Evolutionary conservation across 2,329 filamentous ascomycete species (phyloP).

Genomic region (Pleoardoris graminearum): DNA sequence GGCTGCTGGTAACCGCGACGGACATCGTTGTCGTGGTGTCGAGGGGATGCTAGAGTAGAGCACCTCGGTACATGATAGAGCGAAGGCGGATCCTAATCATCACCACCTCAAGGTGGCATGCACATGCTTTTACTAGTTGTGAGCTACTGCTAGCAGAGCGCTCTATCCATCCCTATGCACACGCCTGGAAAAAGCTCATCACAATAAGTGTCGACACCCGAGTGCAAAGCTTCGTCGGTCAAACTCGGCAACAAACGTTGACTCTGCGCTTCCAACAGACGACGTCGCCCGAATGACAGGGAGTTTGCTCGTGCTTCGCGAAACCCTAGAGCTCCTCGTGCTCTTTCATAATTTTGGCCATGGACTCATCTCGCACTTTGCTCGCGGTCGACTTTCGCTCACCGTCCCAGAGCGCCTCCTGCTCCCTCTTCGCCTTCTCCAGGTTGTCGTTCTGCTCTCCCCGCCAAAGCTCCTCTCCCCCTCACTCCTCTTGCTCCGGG

Average conservation of each 20-base stretch:
- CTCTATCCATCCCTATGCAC: not conserved
- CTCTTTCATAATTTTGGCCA: not conserved
- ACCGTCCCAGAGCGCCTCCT: not conserved
- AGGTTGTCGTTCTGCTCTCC: not conserved
- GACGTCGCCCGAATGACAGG: not conserved
- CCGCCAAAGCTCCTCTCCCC: not conserved
- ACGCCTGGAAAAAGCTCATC: not conserved
- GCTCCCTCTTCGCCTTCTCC: not conserved
- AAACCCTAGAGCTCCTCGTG: too few relatives aligned
- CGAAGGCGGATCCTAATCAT: not conserved
- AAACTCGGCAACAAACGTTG: not conserved
- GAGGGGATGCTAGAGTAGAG: not conserved
- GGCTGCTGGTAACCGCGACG: not conserved
- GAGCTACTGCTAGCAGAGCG: not conserved
- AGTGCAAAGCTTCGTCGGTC: not conserved
- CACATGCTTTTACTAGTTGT: not conserved
- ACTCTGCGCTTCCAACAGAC: not conserved
- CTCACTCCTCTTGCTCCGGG: not conserved
- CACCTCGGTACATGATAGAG: not conserved
- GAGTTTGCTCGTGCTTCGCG: not conserved
- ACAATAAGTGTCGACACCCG: too few relatives aligned
- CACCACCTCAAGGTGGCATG: not conserved
- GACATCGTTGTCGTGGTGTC: not conserved
- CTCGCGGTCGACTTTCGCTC: too few relatives aligned
- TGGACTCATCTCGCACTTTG: too few relatives aligned